Evolutionary conservation across 139 green algal species (phyloP), one percentile per base, ranked within the genome.

Genomic region (Spirogloea muscicola): DNA sequence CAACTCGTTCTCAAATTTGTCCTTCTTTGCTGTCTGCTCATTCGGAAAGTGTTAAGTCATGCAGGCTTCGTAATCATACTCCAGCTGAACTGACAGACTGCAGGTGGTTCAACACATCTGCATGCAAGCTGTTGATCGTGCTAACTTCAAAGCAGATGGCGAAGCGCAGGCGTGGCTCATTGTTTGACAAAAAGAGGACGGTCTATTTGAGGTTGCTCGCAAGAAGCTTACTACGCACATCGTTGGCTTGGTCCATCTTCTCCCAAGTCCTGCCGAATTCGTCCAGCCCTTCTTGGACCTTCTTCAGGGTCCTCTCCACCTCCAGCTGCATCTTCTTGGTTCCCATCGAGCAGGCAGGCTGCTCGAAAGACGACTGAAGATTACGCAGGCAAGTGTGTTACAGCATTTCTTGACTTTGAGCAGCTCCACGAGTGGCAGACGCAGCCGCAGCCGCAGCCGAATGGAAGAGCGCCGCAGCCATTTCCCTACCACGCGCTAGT

Each of bases 1-100:
- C 25, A 99, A 77, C 43, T 98, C 94, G 3, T 82, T 87, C 72
- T 98, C 94, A 51, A 94, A 90, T 85, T 97, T 98, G 49, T 99
- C 94, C 63, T 91, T 91, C 70, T 95, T 79, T 39, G 63, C 37
- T 16, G 25, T 33, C 70, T 79, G 33, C 70, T 21, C 41, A 18
- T 39, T 64, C 16, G 27, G 13, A 10, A 64, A 10, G 9, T 13
- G 10, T 41, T 41, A 64, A 41, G 31, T 16, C 29, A 64, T 64
- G 55, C 27, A 64, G 10, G 16, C 55, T 38, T 64, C 9, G 10
- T 41, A 38, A 64, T 41, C 16, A 44, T 16, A 64, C 10, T 44
- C 13, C 27, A 38, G 55, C 10, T 64, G 10, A 9, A 64, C 10
- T 9, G 33, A 10, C 55, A 64, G 13, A 38, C 31, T 64, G 55